phyloP scores from a whole-genome alignment of 805 yeast genomes.

The Metschnikowia anglica region DNA sequence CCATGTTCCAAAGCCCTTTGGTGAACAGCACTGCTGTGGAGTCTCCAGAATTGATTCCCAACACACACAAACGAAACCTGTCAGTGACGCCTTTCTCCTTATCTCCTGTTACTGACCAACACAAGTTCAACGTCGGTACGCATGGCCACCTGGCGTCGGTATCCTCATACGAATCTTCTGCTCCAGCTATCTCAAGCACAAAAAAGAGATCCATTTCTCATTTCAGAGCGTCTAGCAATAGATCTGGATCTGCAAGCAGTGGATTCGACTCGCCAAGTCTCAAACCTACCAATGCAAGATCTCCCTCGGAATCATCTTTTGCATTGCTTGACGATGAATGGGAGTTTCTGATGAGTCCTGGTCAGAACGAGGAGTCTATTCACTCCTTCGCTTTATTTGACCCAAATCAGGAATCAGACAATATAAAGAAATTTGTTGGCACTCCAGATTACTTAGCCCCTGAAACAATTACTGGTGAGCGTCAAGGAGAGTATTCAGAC shows the following conservation, averaged over 20 bases:
- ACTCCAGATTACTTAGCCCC: constrained; percentile 98
- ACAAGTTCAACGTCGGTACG: constrained; percentile 14
- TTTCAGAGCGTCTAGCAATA: constrained; percentile 17
- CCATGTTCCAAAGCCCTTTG: constrained; percentile 26
- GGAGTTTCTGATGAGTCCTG: constrained; percentile 30
- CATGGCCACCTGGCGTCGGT: constrained; percentile 16
- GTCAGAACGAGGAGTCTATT: constrained; percentile 23
- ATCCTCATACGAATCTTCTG: constrained; percentile 15
- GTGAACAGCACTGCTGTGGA: constrained; percentile 18
- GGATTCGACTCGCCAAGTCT: constrained; percentile 49
- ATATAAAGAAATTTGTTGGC: constrained; percentile 76
- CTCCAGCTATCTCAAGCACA: constrained; percentile 11
- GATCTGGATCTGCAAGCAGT: constrained; percentile 40
- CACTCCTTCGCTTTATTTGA: constrained; percentile 65
- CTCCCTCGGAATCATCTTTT: constrained; percentile 59
- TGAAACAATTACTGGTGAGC: constrained; percentile 82
- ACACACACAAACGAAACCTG: constrained; percentile 33
- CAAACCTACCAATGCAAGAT: constrained; percentile 47
- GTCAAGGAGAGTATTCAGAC: constrained; percentile 84
- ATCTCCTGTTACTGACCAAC: constrained; percentile 39
- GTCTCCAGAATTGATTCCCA: constrained; percentile 19
- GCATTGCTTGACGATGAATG: constrained; percentile 52
- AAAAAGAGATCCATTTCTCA: constrained; percentile 21
- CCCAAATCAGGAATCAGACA: constrained; percentile 52
- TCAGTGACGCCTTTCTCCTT: constrained; percentile 47